phyloP scores from a whole-genome alignment of 768 basidiomycete genomes.

The Suillus sp. region DNA sequence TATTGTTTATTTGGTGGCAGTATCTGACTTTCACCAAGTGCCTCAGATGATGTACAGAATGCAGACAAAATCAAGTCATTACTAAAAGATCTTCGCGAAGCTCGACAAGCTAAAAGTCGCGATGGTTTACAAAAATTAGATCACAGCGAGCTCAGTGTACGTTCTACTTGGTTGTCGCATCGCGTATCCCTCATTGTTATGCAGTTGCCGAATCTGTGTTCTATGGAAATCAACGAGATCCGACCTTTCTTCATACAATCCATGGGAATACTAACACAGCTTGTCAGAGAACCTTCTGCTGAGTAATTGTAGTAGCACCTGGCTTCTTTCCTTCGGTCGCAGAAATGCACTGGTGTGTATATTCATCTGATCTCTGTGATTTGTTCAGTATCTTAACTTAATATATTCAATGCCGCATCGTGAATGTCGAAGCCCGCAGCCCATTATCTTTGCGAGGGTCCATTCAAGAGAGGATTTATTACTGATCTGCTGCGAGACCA shows the following conservation, averaged over 20 bases:
- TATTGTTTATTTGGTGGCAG: not conserved
- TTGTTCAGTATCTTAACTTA: not conserved
- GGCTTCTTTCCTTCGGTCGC: not conserved
- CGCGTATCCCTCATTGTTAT: not conserved
- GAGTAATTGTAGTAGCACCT: slow-evolving; percentile 4
- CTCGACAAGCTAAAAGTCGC: slow-evolving; percentile 90
- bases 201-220: slow-evolving; percentile 81
- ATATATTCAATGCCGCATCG: not conserved
- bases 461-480: not conserved
- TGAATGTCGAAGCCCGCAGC: not conserved
- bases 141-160: slow-evolving; percentile 77
- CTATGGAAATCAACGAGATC: slow-evolving; percentile 95
- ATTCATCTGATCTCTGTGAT: not conserved
- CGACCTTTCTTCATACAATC: slow-evolving; percentile 85
- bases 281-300: slow-evolving; percentile 35
- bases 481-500: not conserved
- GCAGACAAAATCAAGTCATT: slow-evolving; percentile 83
- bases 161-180: slow-evolving; percentile 5
- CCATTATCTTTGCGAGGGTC: not conserved
- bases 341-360: not conserved
- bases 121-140: slow-evolving; percentile 82
- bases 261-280: slow-evolving; percentile 71
- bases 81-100: slow-evolving; percentile 94
- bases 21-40: slow-evolving; percentile 47
- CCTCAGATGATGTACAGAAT: slow-evolving; percentile 85